Evolutionary conservation across 2,329 filamentous ascomycete species (phyloP).

Genomic region (Fusarium mangiferae): DNA sequence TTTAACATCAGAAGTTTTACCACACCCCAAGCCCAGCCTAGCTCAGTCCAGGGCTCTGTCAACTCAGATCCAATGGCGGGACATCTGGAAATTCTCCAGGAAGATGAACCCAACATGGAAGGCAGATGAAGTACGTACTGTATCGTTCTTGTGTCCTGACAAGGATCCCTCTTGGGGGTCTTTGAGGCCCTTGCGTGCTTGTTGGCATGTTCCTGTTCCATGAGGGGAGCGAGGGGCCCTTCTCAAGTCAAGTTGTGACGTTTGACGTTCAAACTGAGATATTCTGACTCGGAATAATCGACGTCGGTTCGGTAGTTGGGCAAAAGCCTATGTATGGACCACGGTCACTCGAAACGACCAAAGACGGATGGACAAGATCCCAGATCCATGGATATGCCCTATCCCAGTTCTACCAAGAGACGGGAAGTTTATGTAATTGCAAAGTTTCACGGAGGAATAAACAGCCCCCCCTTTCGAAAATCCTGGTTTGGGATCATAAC

Average conservation of each 20-base stretch:
- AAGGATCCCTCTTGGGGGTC: not conserved
- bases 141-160: not conserved
- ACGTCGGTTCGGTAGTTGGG: slow-evolving; percentile 1
- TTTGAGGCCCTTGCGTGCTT: not conserved
- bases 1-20: not conserved
- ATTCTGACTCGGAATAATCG: slow-evolving; percentile 1
- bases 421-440: slow-evolving; percentile 27
- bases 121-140: slow-evolving; percentile 12
- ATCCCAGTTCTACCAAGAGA: not conserved
- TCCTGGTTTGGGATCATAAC: slow-evolving; percentile 8
- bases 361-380: not conserved
- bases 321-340: not conserved
- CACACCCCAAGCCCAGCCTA: not conserved
- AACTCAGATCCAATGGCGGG: slow-evolving; percentile 22
- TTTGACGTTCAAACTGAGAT: not conserved
- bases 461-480: slow-evolving; percentile 12
- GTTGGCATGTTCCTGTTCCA: slow-evolving; percentile 2
- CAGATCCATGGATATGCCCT: not conserved
- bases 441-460: slow-evolving; percentile 16
- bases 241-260: not conserved
- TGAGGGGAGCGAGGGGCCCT: slow-evolving; percentile 7
- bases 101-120: slow-evolving; percentile 20
- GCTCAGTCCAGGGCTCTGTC: not conserved
- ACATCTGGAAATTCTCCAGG: slow-evolving; percentile 13
- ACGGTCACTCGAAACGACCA: not conserved